phyloP scores from a whole-genome alignment of 176 grass and related monocot species.

The Oryza coarctata region DNA sequence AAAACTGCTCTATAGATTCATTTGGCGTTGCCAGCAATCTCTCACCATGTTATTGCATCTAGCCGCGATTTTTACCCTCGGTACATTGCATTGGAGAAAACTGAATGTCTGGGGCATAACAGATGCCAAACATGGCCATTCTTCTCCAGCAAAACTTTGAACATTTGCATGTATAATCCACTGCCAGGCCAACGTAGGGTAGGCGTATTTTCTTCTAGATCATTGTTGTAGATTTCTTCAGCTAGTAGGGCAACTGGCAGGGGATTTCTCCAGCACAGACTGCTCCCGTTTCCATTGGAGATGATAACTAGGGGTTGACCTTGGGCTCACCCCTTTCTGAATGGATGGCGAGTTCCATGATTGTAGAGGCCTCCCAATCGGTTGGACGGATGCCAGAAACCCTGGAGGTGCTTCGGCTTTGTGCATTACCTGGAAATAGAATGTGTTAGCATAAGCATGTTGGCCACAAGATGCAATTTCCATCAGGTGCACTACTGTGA shows the following conservation, averaged over 20 bases:
- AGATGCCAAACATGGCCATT: conserved; percentile 5
- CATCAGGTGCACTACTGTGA: conserved; percentile 1
- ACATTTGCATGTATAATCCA: neutral
- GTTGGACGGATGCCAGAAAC: conserved; percentile 49
- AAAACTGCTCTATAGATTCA: conserved; percentile 10
- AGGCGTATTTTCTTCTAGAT: neutral
- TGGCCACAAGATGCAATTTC: neutral
- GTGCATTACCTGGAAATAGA: conserved; percentile 59
- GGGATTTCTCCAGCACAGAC: conserved; percentile 37
- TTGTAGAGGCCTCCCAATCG: conserved; percentile 34
- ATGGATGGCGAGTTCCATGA: conserved; percentile 23
- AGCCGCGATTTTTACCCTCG: neutral
- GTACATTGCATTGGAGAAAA: conserved; percentile 1
- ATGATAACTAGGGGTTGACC: conserved; percentile 34
- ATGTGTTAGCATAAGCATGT: neutral
- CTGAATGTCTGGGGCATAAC: neutral
- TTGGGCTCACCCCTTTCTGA: conserved; percentile 36
- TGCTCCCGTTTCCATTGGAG: conserved; percentile 83
- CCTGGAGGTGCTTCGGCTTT: conserved; percentile 61
- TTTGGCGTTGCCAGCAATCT: neutral
- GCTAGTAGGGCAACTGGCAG: conserved; percentile 22
- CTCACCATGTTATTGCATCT: neutral
- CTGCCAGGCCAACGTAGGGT: neutral
- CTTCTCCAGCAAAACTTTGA: neutral
- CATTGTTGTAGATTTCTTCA: conserved; percentile 9